Conservation (phyloP, 2,329 filamentous ascomycete genomes). For the Cladorrhinum sp. region DNA sequence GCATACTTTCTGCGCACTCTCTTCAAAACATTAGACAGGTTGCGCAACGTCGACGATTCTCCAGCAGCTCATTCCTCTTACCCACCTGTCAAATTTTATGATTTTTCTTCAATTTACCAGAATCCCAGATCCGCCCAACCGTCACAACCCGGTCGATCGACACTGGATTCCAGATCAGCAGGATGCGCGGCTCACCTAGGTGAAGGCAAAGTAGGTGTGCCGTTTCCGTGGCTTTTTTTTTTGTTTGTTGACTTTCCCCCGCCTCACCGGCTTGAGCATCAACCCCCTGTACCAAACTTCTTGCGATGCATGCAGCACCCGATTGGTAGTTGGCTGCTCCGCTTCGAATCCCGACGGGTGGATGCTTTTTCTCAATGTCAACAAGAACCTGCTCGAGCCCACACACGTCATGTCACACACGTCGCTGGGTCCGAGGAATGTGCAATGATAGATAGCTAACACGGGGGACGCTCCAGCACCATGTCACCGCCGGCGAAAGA, state of each 20-base stretch:
- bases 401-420: slow-evolving; percentile 15
- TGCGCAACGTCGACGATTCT: background rate
- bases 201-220: slow-evolving; percentile 14
- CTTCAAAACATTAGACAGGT: background rate
- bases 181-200: slow-evolving; percentile 25
- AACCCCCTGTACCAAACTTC: background rate
- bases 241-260: slow-evolving; percentile 26
- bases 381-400: slow-evolving; percentile 5
- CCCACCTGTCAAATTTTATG: background rate
- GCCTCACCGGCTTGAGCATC: slow-evolving; percentile 6
- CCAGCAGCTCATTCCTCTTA: background rate
- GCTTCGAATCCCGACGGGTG: slow-evolving; percentile 6
- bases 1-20: background rate
- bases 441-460: slow-evolving; percentile 12
- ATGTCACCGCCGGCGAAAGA: slow-evolving; percentile 29
- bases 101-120: background rate
- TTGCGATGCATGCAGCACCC: slow-evolving; percentile 13
- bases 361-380: slow-evolving; percentile 14
- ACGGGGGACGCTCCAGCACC: slow-evolving; percentile 17
- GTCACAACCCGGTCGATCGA: background rate
- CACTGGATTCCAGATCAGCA: slow-evolving; percentile 14
- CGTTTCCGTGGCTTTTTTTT: slow-evolving; percentile 16
- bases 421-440: slow-evolving; percentile 16
- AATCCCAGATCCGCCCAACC: background rate
- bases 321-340: slow-evolving; percentile 15